Conservation (phyloP, 1,284 basidiomycete genomes). For the Ustilago loliicola region DNA sequence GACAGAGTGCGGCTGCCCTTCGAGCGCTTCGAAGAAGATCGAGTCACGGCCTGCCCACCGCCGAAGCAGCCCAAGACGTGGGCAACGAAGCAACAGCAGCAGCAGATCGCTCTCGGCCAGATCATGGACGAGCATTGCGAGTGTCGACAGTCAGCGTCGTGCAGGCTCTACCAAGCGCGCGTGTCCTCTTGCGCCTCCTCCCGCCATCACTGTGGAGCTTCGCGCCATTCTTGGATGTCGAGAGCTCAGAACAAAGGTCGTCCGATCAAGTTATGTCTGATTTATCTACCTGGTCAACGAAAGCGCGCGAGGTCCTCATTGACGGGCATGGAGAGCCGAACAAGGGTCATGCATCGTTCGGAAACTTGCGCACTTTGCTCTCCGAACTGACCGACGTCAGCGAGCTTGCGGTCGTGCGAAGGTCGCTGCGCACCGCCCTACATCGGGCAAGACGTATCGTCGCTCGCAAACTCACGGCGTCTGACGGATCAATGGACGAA, state of each 20-base stretch:
- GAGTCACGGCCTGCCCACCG: slow-evolving; percentile 31
- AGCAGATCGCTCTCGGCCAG: not conserved
- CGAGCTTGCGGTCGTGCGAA: slow-evolving; percentile 26
- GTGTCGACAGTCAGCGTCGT: slow-evolving; percentile 39
- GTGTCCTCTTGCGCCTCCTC: slow-evolving; percentile 42
- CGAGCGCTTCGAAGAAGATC: slow-evolving; percentile 32
- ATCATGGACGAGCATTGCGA: slow-evolving; percentile 10
- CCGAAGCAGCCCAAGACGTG: not conserved
- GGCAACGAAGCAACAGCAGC: not conserved
- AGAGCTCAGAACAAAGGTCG: not conserved
- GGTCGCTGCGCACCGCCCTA: slow-evolving; percentile 23
- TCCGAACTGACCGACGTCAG: slow-evolving; percentile 28
- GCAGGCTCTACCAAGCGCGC: slow-evolving; percentile 37
- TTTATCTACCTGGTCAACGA: slow-evolving; percentile 29
- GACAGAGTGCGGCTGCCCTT: slow-evolving; percentile 37
- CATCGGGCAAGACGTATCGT: slow-evolving; percentile 32
- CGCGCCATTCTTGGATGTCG: slow-evolving; percentile 29
- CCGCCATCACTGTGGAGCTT: slow-evolving; percentile 33
- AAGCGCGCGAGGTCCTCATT: slow-evolving; percentile 34
- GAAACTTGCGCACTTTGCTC: slow-evolving; percentile 23
- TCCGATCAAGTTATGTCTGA: slow-evolving; percentile 10
- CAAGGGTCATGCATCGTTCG: slow-evolving; percentile 10
- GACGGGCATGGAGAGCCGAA: slow-evolving; percentile 2
- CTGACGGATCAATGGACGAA: not conserved
- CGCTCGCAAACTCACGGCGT: slow-evolving; percentile 17